Base-by-base conservation (phyloP, 257 asterid genomes). In the Solanum pinnatisectum region DNA sequence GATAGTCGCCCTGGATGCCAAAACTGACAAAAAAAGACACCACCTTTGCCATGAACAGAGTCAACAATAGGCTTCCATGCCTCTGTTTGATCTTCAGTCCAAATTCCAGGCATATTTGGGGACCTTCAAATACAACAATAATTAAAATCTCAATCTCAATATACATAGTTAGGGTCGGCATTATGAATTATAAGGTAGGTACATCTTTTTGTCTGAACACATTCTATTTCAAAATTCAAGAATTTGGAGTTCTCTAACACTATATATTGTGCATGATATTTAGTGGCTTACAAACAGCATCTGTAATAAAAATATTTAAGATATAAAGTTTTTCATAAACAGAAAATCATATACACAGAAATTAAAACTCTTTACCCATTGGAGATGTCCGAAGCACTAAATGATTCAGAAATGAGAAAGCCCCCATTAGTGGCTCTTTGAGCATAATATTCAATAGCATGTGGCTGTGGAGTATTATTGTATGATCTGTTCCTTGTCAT, bases 401-500 rank as follows among this genome's bases (percentile, higher is more conserved):
- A 16, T n/a, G 78, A 40, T 71, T 84, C 87, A 36, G 87, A 60
- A 42, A 84, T 65, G n/a, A 84, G 37, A 22, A 39, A 63, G 2
- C 79, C 87, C 14, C 65, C 77, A 5, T 36, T 68, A n/a, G 79
- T 84, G 30, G 79, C 30, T 71, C 87, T 84, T 63, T 35, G 78
- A 44, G 79, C 42, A 84, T 84, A 84, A 67, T 84, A 84, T 44
- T 60, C 79, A 33, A 84, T 42, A 30, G 73, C 63, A 60, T 68
- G 63, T 44, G 73, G 77, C n/a, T 84, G 63, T 37, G 87, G 87
- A 27, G 76, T 65, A 44, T 65, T 84, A 71, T 84, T 37, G 39
- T 60, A 84, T 60, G 87, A 68, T 84, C 87, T 84, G 76, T 71
- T 60, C 39, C 87, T 84, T 84, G 87, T 84, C 78, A 68, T 60